Evolutionary conservation across 2,329 filamentous ascomycete species (phyloP).

Genomic region (Elsinoe batatas): DNA sequence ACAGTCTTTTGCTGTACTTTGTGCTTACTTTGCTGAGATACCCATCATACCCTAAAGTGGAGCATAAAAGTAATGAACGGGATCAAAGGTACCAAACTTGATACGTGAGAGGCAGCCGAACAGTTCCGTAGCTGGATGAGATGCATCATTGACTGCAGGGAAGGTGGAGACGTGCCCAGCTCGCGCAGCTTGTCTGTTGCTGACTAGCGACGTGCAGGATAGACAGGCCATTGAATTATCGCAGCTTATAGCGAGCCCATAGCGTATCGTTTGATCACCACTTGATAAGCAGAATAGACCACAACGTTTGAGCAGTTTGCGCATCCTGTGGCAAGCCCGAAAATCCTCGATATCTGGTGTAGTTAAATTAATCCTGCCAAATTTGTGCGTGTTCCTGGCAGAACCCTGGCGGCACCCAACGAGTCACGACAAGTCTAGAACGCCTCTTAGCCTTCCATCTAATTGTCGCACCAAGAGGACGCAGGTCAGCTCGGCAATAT

Average conservation of each 20-base stretch:
- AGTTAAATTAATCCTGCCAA: background rate
- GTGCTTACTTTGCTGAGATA: background rate
- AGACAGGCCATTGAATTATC: background rate
- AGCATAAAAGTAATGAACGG: background rate
- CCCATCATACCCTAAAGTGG: background rate
- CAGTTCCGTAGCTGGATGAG: background rate
- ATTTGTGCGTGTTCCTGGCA: background rate
- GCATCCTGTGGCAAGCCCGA: background rate
- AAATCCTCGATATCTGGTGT: background rate
- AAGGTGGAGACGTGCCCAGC: background rate
- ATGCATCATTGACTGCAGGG: background rate
- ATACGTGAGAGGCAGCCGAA: background rate
- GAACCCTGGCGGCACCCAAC: background rate
- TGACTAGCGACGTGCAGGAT: no score
- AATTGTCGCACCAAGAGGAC: background rate
- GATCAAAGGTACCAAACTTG: background rate
- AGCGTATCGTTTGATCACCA: no score
- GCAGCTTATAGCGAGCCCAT: background rate
- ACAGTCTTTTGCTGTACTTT: background rate
- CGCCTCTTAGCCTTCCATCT: constrained; percentile 4
- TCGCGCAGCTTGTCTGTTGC: background rate
- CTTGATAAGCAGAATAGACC: background rate
- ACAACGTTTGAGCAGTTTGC: background rate
- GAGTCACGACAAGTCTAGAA: constrained; percentile 1
- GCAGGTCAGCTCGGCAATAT: background rate